Evolutionary conservation across 805 yeast genomes (phyloP).

Genomic region (Metschnikowia peoriensis): DNA sequence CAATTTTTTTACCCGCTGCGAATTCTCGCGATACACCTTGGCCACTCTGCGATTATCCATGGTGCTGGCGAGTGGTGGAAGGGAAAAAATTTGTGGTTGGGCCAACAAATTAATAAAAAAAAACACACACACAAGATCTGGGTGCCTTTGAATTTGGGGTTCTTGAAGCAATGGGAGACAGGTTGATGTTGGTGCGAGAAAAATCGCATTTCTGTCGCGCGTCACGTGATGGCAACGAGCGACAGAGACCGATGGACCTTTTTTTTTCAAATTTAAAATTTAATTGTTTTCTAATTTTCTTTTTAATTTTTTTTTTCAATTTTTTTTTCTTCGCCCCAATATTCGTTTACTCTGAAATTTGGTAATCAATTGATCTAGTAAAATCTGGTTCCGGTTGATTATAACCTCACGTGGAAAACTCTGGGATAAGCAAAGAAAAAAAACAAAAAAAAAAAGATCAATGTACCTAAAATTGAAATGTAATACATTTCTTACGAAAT

Average conservation of each 20-base stretch:
- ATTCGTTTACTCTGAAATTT: no score
- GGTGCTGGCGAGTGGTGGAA: background rate
- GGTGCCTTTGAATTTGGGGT: background rate
- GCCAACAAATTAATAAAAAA: background rate
- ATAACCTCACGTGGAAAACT: no score
- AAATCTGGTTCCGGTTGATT: no score
- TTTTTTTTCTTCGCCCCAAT: no score
- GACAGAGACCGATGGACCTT: background rate
- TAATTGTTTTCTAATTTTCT: no score
- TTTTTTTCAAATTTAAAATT: no score
- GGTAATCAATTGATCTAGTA: no score
- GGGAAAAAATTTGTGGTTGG: background rate
- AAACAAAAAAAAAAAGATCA: no score
- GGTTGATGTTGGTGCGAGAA: background rate
- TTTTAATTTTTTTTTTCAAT: no score
- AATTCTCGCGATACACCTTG: conserved; percentile 27
- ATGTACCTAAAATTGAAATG: no score
- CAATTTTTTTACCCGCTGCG: conserved; percentile 18
- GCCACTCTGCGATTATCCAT: conserved; percentile 39
- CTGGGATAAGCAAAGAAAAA: no score
- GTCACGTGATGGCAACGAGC: background rate
- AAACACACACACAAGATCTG: background rate
- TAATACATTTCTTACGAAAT: no score
- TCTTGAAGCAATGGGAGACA: background rate
- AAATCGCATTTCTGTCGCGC: background rate